These are phyloP conservation scores for Phaeoacremonium minimum DNA, from an alignment of 2,329 filamentous ascomycete genomes.

Conservation along the genomic window DNA sequence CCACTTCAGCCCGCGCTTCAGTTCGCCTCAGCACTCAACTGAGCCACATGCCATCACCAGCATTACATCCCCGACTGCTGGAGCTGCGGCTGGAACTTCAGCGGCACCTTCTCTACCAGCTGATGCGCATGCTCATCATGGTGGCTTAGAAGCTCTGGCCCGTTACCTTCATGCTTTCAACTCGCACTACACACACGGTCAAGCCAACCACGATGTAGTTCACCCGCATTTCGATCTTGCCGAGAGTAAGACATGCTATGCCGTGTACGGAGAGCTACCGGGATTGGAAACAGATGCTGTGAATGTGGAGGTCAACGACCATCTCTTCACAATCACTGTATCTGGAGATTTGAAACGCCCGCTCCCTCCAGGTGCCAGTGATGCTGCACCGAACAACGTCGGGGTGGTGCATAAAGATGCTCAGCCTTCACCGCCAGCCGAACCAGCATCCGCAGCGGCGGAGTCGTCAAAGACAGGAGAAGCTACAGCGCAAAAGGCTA, in stretches of 20 bases:
- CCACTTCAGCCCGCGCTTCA: slow-evolving; percentile 5
- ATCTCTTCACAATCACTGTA: slow-evolving; percentile 9
- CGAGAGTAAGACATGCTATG: slow-evolving; percentile 6
- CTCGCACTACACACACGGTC: slow-evolving; percentile 4
- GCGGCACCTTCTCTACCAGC: background rate
- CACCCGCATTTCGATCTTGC: slow-evolving; percentile 10
- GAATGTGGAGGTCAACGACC: slow-evolving; percentile 9
- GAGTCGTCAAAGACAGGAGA: background rate
- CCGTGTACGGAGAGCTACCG: slow-evolving; percentile 11
- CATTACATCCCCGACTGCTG: slow-evolving; percentile 1
- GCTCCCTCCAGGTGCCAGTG: background rate
- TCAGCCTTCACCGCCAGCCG: background rate
- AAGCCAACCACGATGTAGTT: background rate
- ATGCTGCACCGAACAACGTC: background rate
- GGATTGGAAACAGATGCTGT: slow-evolving; percentile 5
- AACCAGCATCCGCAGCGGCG: background rate
- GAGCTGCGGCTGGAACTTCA: background rate
- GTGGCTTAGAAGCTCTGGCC: slow-evolving; percentile 5
- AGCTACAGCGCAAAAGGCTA: background rate
- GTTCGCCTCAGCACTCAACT: background rate
- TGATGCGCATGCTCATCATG: background rate
- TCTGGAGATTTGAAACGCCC: slow-evolving; percentile 3
- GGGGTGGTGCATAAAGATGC: slow-evolving; percentile 3
- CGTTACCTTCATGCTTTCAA: slow-evolving; percentile 10
- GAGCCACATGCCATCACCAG: slow-evolving; percentile 3